Base-by-base conservation (phyloP, 2,329 filamentous ascomycete species). In the Escovopsis weberi region DNA sequence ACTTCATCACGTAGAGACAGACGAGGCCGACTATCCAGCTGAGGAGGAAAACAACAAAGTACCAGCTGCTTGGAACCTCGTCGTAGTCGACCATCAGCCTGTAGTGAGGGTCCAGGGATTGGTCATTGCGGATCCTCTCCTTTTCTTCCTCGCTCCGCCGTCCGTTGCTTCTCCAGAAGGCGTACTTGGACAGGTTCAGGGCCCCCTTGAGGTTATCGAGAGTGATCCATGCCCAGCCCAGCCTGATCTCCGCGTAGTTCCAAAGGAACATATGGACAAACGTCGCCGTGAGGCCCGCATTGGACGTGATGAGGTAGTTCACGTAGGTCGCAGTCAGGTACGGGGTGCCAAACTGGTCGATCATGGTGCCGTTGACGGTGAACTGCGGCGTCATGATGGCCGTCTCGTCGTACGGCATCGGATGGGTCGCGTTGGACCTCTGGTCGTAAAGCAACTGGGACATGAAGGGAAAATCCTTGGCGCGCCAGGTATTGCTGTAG, bases 251-350 rank as follows among this genome's bases (percentile, higher is more conserved):
- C 2, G 32, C 28, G 2, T 48, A 52, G 42, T 58, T 52, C 52
- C 53, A 55, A n/a, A 30, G 41, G 35, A 48, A 35, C 30, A 52
- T 40, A 33, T 52, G 50, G 4, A 45, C 57, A 15, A 73, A 53
- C 1, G 64, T 62, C 2, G 69, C 68, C 4, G 68, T 69, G 23
- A 68, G 55, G 3, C 60, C 65, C 48, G 68, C 59, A 47, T 71
- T 72, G 4, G 59, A 59, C 2, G 60, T 60, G 30, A 71, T 53
- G 12, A 70, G 52, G 44, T 65, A 61, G 6, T 55, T 44, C 11
- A 60, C 51, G 44, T 69, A 58, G n/a, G 59, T 54, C 0, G 59
- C 52, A 8, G 68, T 55, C 26, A 72, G 52, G 40, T 53, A 67
- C 1, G 69, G 68, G 6, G 65, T 45, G 7, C 67, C 66, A 37